Conservation (phyloP, 148 eudicot species). For the Nepenthes gracilis region DNA sequence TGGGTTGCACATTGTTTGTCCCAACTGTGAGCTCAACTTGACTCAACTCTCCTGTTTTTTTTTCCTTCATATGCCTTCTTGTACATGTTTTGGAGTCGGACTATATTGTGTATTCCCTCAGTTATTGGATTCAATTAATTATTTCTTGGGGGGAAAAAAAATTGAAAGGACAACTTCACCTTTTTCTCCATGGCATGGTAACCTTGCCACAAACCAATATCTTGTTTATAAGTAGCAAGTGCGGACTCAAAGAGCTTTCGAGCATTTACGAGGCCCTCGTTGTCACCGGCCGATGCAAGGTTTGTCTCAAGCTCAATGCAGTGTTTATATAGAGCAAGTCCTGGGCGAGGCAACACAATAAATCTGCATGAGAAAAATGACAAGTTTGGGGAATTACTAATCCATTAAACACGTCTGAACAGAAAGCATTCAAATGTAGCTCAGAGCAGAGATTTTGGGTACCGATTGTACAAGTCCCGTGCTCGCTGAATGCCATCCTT, state of each 20-base stretch:
- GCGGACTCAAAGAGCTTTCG: constrained; percentile 64
- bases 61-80: too few species aligned
- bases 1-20: too few species aligned
- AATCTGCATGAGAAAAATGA: not conserved
- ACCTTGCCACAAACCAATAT: constrained; percentile 57
- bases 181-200: constrained; percentile 57
- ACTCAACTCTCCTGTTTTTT: too few species aligned
- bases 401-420: not conserved
- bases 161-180: constrained; percentile 21
- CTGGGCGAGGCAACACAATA: constrained; percentile 68
- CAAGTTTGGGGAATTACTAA: not conserved
- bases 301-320: constrained; percentile 63
- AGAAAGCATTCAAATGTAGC: not conserved
- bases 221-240: constrained; percentile 52
- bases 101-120: not conserved
- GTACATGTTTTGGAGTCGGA: too few species aligned
- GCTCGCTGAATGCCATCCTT: constrained; percentile 62
- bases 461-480: constrained; percentile 74
- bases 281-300: constrained; percentile 46
- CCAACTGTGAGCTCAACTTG: too few species aligned
- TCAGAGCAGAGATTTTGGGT: constrained; percentile 5
- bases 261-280: constrained; percentile 35
- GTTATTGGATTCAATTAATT: not conserved
- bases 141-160: not conserved
- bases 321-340: constrained; percentile 36